Base-by-base conservation (phyloP, 2,329 filamentous ascomycete genomes). In the Hypoxylon sp. region DNA sequence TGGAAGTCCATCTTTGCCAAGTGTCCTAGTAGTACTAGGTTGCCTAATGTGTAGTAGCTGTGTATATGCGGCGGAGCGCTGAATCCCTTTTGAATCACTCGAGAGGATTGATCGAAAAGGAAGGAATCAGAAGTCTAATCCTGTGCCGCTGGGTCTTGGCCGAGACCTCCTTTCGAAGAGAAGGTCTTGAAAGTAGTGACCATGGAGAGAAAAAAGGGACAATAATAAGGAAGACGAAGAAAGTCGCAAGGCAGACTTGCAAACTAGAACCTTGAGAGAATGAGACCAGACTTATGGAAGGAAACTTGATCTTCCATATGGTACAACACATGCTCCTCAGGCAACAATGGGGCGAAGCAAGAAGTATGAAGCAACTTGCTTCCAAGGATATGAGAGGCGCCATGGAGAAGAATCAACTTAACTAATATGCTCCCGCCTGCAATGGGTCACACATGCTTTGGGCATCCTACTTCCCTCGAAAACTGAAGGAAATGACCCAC, bases 321-420 rank as follows among this genome's bases (percentile, higher is more conserved):
- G 54, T 67, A 53, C 33, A 64, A 55, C 50, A 61, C 48, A 42
- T 60, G 48, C 61, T 66, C 58, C 31, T 66, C 59, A 71, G 68
- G 70, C 60, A 72, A 66, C 60, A 65, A 67, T 53, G 70, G 55
- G 70, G 70, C 70, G 63, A 62, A 71, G 68, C 54, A 61, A 35
- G 35, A 59, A 60, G 48, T 57, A 50, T 64, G 62, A 71, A 72
- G 70, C 65, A 69, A 51, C 65, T 69, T 65, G 68, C 65, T 65
- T 69, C 65, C 25, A 58, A 67, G 61, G 42, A 60, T 53, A 65
- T 49, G n/a, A 63, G 50, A 57, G 51, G 58, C 20, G 60, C 65
- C 68, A 71, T 72, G 49, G 55, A 57, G 60, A 64, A 66, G 61
- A 63, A 57, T 64, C 50, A 48, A 71, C 65, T 67, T 67, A 60